phyloP scores from a whole-genome alignment of 176 grass and related monocot genomes.

The Miscanthus lutarioriparius region DNA sequence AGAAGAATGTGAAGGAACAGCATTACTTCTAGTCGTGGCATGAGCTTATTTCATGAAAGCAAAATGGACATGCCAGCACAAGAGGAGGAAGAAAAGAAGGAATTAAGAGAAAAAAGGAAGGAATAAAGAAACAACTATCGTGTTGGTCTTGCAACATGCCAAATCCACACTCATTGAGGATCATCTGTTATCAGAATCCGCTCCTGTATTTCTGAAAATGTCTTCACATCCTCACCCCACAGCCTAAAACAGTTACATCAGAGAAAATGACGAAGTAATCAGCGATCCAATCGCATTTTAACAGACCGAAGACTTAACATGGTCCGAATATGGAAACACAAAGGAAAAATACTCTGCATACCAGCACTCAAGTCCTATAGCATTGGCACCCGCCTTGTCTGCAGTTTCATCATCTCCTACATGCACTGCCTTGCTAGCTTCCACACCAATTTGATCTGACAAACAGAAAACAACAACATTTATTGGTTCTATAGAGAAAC shows the following conservation, averaged over 20 bases:
- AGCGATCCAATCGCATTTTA: neutral
- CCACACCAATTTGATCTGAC: conserved; percentile 66
- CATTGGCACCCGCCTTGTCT: conserved; percentile 69
- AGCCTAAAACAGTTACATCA: conserved; percentile 42
- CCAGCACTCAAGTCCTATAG: conserved; percentile 86
- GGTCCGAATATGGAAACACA: neutral
- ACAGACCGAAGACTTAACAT: neutral
- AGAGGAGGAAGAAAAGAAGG: neutral
- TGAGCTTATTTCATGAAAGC: conserved; percentile 7
- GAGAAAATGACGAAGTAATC: neutral
- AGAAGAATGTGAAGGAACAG: neutral
- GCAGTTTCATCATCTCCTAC: conserved; percentile 86
- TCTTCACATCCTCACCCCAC: conserved; percentile 79
- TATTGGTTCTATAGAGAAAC: neutral
- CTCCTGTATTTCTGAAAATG: conserved; percentile 48
- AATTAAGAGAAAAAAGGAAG: too few species aligned
- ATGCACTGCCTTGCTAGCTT: conserved; percentile 61
- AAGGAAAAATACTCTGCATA: conserved; percentile 19
- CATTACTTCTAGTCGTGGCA: neutral
- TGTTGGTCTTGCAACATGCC: neutral
- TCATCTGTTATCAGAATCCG: conserved; percentile 38
- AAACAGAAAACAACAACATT: conserved; percentile 20
- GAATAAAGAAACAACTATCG: neutral
- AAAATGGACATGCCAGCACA: neutral
- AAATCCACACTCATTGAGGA: neutral